Conservation (phyloP, 2,329 filamentous ascomycete genomes). For the Xylariaceae sp. region DNA sequence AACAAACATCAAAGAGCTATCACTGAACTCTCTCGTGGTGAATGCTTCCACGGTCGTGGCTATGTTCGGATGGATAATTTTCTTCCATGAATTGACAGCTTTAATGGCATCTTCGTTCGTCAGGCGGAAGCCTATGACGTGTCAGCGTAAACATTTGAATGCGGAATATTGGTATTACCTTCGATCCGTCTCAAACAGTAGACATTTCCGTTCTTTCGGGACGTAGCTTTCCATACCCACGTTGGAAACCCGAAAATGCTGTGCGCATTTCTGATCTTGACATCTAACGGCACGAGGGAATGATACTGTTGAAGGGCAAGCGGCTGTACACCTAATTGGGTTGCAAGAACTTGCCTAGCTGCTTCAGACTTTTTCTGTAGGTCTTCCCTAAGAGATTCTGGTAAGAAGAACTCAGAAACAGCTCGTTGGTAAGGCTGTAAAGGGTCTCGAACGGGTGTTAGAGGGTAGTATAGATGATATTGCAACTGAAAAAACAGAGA, state of each 20-base stretch:
- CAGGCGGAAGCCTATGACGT: slow-evolving; percentile 63
- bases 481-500: slow-evolving; percentile 51
- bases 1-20: slow-evolving; percentile 90
- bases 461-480: slow-evolving; percentile 88
- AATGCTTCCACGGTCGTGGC: slow-evolving; percentile 89
- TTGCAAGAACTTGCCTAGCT: slow-evolving; percentile 76
- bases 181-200: slow-evolving; percentile 85
- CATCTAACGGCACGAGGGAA: slow-evolving; percentile 84
- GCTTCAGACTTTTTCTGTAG: slow-evolving; percentile 85
- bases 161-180: slow-evolving; percentile 40
- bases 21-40: slow-evolving; percentile 85
- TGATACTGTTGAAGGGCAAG: slow-evolving; percentile 85
- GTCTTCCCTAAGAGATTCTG: slow-evolving; percentile 80
- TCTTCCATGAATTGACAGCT: slow-evolving; percentile 83
- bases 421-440: slow-evolving; percentile 79
- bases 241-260: slow-evolving; percentile 80
- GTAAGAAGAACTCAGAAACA: slow-evolving; percentile 86
- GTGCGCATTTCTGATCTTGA: slow-evolving; percentile 69
- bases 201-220: slow-evolving; percentile 79
- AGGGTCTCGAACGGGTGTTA: slow-evolving; percentile 68
- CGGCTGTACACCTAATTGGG: slow-evolving; percentile 52
- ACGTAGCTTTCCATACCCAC: slow-evolving; percentile 93
- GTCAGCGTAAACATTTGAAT: slow-evolving; percentile 10
- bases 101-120: slow-evolving; percentile 86
- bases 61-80: slow-evolving; percentile 72